These are phyloP conservation scores for Lanzia echinophila DNA, from an alignment of 2,329 filamentous ascomycete species.

Conservation along the genomic window DNA sequence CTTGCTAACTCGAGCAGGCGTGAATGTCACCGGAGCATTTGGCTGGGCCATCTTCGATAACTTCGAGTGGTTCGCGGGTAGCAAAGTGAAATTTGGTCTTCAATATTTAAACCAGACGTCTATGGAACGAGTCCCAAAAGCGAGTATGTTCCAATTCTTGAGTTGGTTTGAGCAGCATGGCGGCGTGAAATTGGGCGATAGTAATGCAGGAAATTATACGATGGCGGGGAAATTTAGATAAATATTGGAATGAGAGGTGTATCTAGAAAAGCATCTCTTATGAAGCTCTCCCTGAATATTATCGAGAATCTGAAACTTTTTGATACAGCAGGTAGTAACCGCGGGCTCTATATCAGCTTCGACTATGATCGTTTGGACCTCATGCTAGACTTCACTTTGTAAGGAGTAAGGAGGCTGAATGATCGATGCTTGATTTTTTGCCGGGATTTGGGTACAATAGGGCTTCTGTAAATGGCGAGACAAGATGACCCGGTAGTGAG, in stretches of 20 bases:
- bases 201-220: constrained; percentile 1
- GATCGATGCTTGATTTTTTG: too few species aligned
- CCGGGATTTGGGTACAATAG: too few species aligned
- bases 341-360: too few species aligned
- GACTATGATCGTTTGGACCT: too few species aligned
- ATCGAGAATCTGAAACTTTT: too few species aligned
- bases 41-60: constrained; percentile 79
- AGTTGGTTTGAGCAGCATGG: constrained; percentile 25
- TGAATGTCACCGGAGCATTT: constrained; percentile 73
- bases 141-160: constrained; percentile 27
- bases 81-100: constrained; percentile 21
- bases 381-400: too few species aligned
- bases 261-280: neutral
- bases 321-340: too few species aligned
- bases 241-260: neutral
- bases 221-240: neutral
- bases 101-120: constrained; percentile 33
- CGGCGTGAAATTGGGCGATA: constrained; percentile 7
- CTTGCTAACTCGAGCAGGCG: constrained; percentile 34
- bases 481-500: too few species aligned
- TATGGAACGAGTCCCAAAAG: constrained; percentile 24
- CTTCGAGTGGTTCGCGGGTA: constrained; percentile 37
- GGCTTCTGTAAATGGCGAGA: too few species aligned
- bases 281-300: too few species aligned
- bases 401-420: too few species aligned